Evolutionary conservation across 768 basidiomycete species (phyloP).

Genomic region (Xerocomellus intermedius): DNA sequence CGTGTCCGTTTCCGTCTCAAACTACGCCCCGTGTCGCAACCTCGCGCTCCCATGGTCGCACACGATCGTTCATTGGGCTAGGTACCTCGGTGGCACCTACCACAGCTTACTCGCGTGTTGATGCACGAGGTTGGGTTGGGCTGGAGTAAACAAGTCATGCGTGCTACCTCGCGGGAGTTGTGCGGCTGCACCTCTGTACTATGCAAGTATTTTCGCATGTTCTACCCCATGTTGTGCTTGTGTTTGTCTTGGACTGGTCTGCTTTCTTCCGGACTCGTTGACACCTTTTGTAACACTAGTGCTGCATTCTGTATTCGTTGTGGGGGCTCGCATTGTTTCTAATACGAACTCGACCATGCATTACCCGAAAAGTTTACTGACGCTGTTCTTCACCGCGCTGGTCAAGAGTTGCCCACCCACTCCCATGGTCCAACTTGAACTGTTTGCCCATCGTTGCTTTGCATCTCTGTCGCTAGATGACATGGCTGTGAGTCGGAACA

Average conservation of each 20-base stretch:
- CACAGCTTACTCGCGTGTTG: conserved; percentile 79
- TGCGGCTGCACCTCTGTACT: conserved; percentile 13
- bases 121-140: conserved; percentile 78
- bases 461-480: conserved; percentile 79
- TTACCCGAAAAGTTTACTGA: conserved; percentile 73
- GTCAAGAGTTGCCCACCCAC: conserved; percentile 84
- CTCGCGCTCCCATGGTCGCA: conserved; percentile 62
- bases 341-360: not conserved
- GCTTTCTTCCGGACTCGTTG: conserved; percentile 12
- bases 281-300: conserved; percentile 33
- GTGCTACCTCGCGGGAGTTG: conserved; percentile 8
- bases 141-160: conserved; percentile 35
- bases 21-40: conserved; percentile 70
- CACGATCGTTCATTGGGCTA: conserved; percentile 72
- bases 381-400: conserved; percentile 77
- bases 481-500: conserved; percentile 10
- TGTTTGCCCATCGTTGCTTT: conserved; percentile 86
- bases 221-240: conserved; percentile 25
- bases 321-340: conserved; percentile 9
- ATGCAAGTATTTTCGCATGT: conserved; percentile 23
- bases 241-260: conserved; percentile 23
- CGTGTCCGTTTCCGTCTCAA: conserved; percentile 55
- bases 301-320: conserved; percentile 4
- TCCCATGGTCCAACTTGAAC: conserved; percentile 68
- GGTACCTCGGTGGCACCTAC: conserved; percentile 70